Conservation (phyloP, 1,284 basidiomycete species). For the Cutaneotrichosporon spelunceum region DNA sequence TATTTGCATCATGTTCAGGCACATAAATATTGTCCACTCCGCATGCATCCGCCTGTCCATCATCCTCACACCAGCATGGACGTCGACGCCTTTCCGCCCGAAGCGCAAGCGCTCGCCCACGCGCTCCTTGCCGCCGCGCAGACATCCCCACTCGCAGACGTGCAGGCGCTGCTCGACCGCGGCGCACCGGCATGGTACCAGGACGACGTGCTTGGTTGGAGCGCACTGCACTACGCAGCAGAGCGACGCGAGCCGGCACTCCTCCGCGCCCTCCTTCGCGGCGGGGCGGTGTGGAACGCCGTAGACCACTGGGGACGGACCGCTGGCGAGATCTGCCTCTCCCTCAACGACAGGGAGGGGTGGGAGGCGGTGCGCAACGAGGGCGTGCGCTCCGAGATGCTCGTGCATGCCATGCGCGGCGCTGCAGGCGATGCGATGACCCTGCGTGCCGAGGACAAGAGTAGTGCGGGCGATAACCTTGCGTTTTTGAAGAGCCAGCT, state of each 20-base stretch:
- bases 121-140: conserved; percentile 33
- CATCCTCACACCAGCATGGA: background rate
- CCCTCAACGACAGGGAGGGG: conserved; percentile 69
- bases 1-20: background rate
- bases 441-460: conserved; percentile 57
- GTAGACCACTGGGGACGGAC: conserved; percentile 75
- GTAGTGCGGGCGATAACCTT: conserved; percentile 69
- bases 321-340: conserved; percentile 82
- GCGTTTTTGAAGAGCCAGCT: conserved; percentile 72
- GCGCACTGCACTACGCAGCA: conserved; percentile 83
- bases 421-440: conserved; percentile 27
- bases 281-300: conserved; percentile 89
- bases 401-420: conserved; percentile 45
- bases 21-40: conserved; percentile 1
- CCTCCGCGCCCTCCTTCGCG: conserved; percentile 65
- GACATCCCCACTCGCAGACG: conserved; percentile 54
- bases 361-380: conserved; percentile 78
- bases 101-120: conserved; percentile 26
- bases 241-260: conserved; percentile 65
- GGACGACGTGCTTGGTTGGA: conserved; percentile 74
- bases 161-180: conserved; percentile 61
- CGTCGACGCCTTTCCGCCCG: conserved; percentile 13
- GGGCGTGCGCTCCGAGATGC: conserved; percentile 65
- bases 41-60: background rate
- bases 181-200: conserved; percentile 91